Base-by-base conservation (phyloP, 169 alveolate genomes). In the Plasmodium inui region DNA sequence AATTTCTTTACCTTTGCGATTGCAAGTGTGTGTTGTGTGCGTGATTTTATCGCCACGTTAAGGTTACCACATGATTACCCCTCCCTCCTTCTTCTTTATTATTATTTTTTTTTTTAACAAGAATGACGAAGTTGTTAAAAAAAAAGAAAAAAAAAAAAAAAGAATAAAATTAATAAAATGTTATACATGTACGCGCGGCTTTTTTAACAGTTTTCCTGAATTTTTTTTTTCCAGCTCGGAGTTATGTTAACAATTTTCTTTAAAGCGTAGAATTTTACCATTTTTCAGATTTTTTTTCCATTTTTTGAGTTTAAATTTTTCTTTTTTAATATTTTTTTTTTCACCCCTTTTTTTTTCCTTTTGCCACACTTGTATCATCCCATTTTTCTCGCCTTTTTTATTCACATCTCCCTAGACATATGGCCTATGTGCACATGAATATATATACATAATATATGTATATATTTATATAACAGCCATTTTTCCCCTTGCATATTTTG, bases 401-500 rank as follows among this genome's bases (percentile, higher is more conserved):
- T 50, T 22, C 61, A 50, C 61, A 12, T 12, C 4, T 7, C 0
- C 8, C 61, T 22, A 67, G 41, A 67, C 37, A 67, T 67, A n/a
- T n/a, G n/a, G n/a, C 30, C 6, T 67, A 28, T 6, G 37, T 67
- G 17, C 37, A 67, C 4, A 67, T 67, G 5, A 26, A 67, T 67
- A 22, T 67, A 19, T 67, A 67, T 22, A 22, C 17, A 67, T 67
- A 67, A 57, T 10, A 41, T 14, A 12, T 46, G 10, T 46, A 17
- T 81, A 50, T 81, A 28, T 81, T 50, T 44, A 61, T 83, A 39
- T 83, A 67, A 1, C 22, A 32, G 70, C 30, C 73, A 32, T 57
- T 83, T 34, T 28, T 37, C 73, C 73, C 73, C 57, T 12, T 57
- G 39, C 61, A 22, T 55, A 32, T 83, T 83, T 50, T 81, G 41